phyloP scores from a whole-genome alignment of 1,284 basidiomycete genomes.

The Ceraceosorus guamensis region DNA sequence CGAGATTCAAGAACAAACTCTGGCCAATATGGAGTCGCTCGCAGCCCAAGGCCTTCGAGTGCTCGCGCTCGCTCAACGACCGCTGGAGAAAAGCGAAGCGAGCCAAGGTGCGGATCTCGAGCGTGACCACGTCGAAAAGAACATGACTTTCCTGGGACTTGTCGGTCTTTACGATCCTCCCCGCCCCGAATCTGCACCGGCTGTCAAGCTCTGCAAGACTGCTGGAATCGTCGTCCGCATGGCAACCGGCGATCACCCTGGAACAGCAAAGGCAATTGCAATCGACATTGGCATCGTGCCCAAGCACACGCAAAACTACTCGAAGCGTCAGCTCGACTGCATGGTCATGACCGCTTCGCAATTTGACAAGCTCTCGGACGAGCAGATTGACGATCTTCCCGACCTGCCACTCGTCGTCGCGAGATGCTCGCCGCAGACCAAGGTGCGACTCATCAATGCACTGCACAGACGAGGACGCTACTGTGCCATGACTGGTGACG shows the following conservation, averaged over 20 bases:
- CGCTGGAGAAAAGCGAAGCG: constrained; percentile 25
- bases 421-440: constrained; percentile 54
- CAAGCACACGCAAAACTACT: constrained; percentile 34
- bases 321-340: constrained; percentile 23
- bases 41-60: constrained; percentile 42
- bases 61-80: constrained; percentile 37
- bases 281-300: constrained; percentile 49
- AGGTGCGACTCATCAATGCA: constrained; percentile 58
- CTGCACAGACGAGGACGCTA: constrained; percentile 52
- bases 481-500: constrained; percentile 47
- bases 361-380: constrained; percentile 61
- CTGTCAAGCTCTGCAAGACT: constrained; percentile 33
- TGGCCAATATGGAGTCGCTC: constrained; percentile 42
- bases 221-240: constrained; percentile 40
- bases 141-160: constrained; percentile 35
- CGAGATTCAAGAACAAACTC: constrained; percentile 20
- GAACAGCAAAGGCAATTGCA: constrained; percentile 36
- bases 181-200: constrained; percentile 33
- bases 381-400: constrained; percentile 57
- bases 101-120: constrained; percentile 24
- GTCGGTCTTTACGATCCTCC: constrained; percentile 43
- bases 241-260: constrained; percentile 40
- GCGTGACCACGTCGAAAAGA: constrained; percentile 31
- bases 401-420: constrained; percentile 59
- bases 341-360: constrained; percentile 55